phyloP scores from a whole-genome alignment of 1,284 basidiomycete species.

The Farysia itapuensis region DNA sequence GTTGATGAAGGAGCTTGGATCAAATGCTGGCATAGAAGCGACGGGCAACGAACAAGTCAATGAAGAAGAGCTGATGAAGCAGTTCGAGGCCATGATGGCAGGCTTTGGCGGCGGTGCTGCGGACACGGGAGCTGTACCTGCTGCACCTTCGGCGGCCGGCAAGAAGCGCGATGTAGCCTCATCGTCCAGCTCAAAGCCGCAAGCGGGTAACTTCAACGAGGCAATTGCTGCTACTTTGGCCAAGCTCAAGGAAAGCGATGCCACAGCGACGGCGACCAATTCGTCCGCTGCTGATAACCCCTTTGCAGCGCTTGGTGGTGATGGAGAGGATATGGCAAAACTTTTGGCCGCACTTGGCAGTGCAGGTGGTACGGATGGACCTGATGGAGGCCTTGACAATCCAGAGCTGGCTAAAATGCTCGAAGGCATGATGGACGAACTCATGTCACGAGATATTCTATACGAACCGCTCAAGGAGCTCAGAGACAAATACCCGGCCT shows the following conservation, averaged over 20 bases:
- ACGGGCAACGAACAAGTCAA: conserved; percentile 15
- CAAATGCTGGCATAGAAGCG: conserved; percentile 9
- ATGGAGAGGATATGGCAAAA: conserved; percentile 54
- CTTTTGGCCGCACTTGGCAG: conserved; percentile 60
- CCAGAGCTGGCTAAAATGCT: conserved; percentile 70
- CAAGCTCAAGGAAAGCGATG: conserved; percentile 74
- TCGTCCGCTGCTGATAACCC: conserved; percentile 57
- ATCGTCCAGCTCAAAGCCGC: not conserved
- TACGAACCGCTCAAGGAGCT: conserved; percentile 91
- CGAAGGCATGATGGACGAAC: conserved; percentile 86
- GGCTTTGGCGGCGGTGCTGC: conserved; percentile 31
- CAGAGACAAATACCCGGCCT: conserved; percentile 82
- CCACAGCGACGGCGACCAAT: conserved; percentile 51
- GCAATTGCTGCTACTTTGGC: conserved; percentile 78
- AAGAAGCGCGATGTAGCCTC: not conserved
- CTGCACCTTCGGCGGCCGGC: not conserved
- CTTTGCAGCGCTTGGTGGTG: conserved; percentile 61
- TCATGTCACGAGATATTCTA: conserved; percentile 90
- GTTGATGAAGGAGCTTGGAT: conserved; percentile 72
- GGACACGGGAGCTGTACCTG: conserved; percentile 1
- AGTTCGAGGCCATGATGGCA: conserved; percentile 57
- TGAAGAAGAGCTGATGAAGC: conserved; percentile 56
- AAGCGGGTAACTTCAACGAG: conserved; percentile 69
- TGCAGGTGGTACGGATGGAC: conserved; percentile 47
- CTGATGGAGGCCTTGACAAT: conserved; percentile 44